A percentile compares a stretch with the other conserved stretches of the same genome.
These are phyloP conservation scores for Betula pendula DNA, from an alignment of 306 rosid genomes.

Conservation along the genomic window DNA sequence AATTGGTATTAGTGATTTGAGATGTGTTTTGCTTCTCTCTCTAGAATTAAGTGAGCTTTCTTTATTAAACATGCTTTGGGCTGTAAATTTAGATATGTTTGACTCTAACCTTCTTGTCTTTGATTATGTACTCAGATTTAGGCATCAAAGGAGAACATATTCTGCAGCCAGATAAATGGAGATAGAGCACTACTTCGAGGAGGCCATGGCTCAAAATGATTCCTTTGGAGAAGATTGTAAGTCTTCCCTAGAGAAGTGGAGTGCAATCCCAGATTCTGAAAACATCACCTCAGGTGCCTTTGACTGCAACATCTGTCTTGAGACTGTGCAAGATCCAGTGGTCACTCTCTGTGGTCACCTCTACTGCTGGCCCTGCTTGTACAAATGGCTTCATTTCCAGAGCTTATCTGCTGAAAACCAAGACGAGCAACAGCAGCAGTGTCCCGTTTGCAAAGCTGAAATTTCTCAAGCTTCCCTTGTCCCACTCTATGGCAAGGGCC, in stretches of 20 bases:
- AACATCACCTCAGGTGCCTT: slow-evolving; percentile 47
- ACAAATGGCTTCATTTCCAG: slow-evolving; percentile 70
- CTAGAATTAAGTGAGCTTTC: not conserved
- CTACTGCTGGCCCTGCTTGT: slow-evolving; percentile 97
- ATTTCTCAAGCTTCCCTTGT: slow-evolving; percentile 61
- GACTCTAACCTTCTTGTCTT: slow-evolving; percentile 3
- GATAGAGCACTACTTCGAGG: slow-evolving; percentile 49
- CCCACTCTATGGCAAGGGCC: slow-evolving; percentile 74
- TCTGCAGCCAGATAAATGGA: slow-evolving; percentile 39
- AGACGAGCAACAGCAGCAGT: slow-evolving; percentile 41
- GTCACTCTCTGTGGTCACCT: slow-evolving; percentile 97
- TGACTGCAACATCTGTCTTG: slow-evolving; percentile 93
- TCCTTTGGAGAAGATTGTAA: slow-evolving; percentile 46
- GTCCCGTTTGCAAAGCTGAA: slow-evolving; percentile 91
- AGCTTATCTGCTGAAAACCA: slow-evolving; percentile 27
- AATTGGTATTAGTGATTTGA: not conserved
- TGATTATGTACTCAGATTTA: slow-evolving; percentile 29
- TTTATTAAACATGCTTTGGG: not conserved
- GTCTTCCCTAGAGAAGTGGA: slow-evolving; percentile 43
- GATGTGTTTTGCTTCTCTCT: not conserved
- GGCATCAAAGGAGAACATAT: not conserved
- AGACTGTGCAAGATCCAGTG: slow-evolving; percentile 79
- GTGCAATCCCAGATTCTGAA: slow-evolving; percentile 36
- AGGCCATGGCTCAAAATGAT: slow-evolving; percentile 28
- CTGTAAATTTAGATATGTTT: not conserved